Base-by-base conservation (phyloP, 2,329 filamentous ascomycete species). In the Alternaria sp. region DNA sequence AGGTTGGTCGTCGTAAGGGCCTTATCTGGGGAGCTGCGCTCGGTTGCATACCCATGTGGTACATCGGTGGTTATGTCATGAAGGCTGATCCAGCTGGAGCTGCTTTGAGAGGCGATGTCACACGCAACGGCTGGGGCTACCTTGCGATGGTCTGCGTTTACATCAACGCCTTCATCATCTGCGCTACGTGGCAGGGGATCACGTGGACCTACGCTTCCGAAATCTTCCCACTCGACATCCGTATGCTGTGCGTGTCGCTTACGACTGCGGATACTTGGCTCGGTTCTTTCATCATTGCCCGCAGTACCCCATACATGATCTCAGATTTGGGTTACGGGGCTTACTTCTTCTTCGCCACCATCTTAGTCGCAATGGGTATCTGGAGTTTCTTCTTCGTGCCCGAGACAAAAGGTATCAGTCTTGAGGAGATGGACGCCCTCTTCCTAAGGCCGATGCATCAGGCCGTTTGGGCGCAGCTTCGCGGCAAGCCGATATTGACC, bases 101-200 rank as follows among this genome's bases (percentile, higher is more conserved):
- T 21, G 84, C 85, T 44, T 59, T 70, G 3, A 67, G 69, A 3
- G 85, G 84, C 8, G 74, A 78, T 12, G 71, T 82, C 2, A 77
- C 81, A 6, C 83, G 83, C 0, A 73, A 80, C 7, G 83, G 81
- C 4, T 85, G 84, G 60, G 86, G 85, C 0, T 83, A 84, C 61
- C 81, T 85, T 13, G 85, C 86, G 8, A 86, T 85, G 30, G 85
- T 85, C 3, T 85, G 84, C 71, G 83, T 87, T 23, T 87, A 87
- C 77, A 77, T 87, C 1, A 87, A 86, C 65, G 85, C 81, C 1
- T 80, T 86, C 47, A 86, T 86, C 66, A 86, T 86, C 51, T 85
- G 80, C 54, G 79, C 80, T 1, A 81, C 80, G 1, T 82, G 81
- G 81, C 80, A 82, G 52, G 78, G 76, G 2, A 80, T 81, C 12